phyloP scores from a whole-genome alignment of 2,329 filamentous ascomycete species.

The Colletotrichum australisinense region DNA sequence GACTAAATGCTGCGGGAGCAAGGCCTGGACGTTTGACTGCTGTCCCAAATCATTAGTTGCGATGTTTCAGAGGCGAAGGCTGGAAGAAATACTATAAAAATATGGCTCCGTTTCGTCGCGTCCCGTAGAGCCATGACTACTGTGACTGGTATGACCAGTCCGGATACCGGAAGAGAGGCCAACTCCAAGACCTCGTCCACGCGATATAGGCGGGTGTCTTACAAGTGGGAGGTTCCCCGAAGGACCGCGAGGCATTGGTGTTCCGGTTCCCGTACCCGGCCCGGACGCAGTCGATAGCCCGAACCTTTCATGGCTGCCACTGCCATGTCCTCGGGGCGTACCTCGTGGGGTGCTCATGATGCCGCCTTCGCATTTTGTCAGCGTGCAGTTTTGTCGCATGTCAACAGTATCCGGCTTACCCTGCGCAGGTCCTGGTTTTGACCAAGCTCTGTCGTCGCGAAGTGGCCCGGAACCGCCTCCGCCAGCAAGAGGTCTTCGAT shows the following conservation, averaged over 20 bases:
- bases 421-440: constrained; percentile 25
- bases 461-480: not conserved
- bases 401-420: constrained; percentile 29
- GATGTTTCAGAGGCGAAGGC: not conserved
- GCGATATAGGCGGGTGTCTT: not conserved
- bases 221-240: constrained; percentile 3
- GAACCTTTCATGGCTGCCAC: constrained; percentile 39
- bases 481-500: not conserved
- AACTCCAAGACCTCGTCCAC: constrained; percentile 13
- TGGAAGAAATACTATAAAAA: not conserved
- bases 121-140: not conserved
- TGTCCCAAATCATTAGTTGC: not conserved
- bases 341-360: constrained; percentile 45
- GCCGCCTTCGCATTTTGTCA: constrained; percentile 37
- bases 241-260: constrained; percentile 34
- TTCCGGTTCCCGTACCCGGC: constrained; percentile 44
- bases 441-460: constrained; percentile 22
- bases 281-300: constrained; percentile 46
- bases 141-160: not conserved
- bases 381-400: not conserved
- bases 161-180: constrained; percentile 27
- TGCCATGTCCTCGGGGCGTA: constrained; percentile 42
- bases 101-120: not conserved
- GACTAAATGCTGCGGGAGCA: not conserved
- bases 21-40: constrained; percentile 6